Evolutionary conservation across 257 asterid genomes (phyloP).

Genomic region (Echites panduratus): DNA sequence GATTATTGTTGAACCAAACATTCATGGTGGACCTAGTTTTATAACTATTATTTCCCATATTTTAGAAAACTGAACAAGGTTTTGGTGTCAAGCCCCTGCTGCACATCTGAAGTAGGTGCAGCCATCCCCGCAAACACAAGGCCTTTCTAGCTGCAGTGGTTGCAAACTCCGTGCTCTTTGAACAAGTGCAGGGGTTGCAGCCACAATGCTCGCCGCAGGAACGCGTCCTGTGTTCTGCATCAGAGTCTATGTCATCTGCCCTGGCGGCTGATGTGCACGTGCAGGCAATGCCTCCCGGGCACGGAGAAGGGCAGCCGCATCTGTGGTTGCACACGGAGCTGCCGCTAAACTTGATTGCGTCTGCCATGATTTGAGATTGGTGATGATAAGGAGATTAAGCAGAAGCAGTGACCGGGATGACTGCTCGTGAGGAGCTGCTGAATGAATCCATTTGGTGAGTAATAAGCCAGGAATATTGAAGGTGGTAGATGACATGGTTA

Average conservation of each 20-base stretch:
- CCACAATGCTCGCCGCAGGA: slow-evolving; percentile 61
- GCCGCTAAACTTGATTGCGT: background rate
- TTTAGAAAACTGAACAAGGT: background rate
- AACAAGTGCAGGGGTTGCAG: slow-evolving; percentile 55
- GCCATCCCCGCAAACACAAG: slow-evolving; percentile 38
- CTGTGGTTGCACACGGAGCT: slow-evolving; percentile 31
- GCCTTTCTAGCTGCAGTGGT: slow-evolving; percentile 40
- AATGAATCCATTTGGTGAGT: background rate
- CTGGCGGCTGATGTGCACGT: slow-evolving; percentile 26
- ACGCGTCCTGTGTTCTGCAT: slow-evolving; percentile 47
- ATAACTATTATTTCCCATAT: too few relatives aligned
- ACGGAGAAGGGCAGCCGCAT: slow-evolving; percentile 64
- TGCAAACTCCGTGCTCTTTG: slow-evolving; percentile 8
- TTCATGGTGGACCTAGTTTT: too few relatives aligned
- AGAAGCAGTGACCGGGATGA: background rate
- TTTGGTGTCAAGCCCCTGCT: slow-evolving; percentile 1
- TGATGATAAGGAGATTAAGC: background rate
- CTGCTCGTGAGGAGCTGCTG: background rate
- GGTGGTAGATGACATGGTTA: background rate
- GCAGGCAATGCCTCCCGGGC: slow-evolving; percentile 45
- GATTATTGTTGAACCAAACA: too few relatives aligned
- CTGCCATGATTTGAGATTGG: background rate
- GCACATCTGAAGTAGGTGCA: slow-evolving; percentile 53
- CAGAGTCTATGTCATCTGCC: background rate
- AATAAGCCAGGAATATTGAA: background rate